Evolutionary conservation across 345 rosid species (phyloP), one percentile per base, ranked within the genome.

Genomic region (Bruguiera parviflora): DNA sequence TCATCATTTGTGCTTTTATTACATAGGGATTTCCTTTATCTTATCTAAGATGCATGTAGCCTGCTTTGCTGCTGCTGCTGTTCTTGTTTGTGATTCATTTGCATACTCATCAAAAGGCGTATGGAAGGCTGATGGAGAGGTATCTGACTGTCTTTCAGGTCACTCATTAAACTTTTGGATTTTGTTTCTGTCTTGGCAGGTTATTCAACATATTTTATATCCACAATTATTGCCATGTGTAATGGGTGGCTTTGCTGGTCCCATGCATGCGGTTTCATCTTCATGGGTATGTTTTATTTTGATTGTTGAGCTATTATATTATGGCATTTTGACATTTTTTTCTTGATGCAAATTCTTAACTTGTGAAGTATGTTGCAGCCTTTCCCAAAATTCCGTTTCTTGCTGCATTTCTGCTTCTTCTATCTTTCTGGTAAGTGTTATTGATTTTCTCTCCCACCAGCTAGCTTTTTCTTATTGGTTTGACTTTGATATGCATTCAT

Each of bases 381-480:
- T 82, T 69, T 64, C 88, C 91, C 11, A 69, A 81, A 37, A 81
- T 86, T 72, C 83, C 84, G 68, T 83, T 83, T 75, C 78, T 84
- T 2, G 87, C 89, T 18, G 79, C 89, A 55, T 87, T 83, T 80
- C 87, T 87, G 64, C 80, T 84, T 53, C 88, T 85, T 73, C 70
- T 82, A 21, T 84, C 91, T 63, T 87, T 87, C 87, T 87, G 91
- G 91, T 87, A 79, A 29, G 79, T 79, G 58, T 21, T 18, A 52
- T 20, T 32, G 35, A 32, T 32, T 32, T 32, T 32, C 35, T 5
- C 7, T 32, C 35, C 35, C 35, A 32, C 35, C 47, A 10, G 47
- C 47, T 39, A 39, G 15, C 16, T 39, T 39, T 39, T 39, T 39
- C 47, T 39, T 39, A 10, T 39, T 10, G 13, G 47, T 39, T 39